Evolutionary conservation across 768 basidiomycete genomes (phyloP).

Genomic region (Cystofilobasidium macerans): DNA sequence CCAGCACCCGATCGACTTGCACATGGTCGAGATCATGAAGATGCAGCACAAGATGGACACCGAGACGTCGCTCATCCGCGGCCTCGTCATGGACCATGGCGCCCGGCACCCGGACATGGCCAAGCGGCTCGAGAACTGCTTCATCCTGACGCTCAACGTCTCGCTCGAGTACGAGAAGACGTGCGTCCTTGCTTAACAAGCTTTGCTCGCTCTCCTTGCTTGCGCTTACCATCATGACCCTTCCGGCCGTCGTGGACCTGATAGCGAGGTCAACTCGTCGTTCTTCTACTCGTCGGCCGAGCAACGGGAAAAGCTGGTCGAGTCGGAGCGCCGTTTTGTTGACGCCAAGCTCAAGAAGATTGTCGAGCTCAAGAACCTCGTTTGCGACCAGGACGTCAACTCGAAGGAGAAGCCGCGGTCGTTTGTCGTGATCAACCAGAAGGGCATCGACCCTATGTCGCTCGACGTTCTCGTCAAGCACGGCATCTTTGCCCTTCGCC

Average conservation of each 20-base stretch:
- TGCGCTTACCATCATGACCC: conserved; percentile 25
- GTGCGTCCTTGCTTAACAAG: conserved; percentile 46
- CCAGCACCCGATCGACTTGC: conserved; percentile 86
- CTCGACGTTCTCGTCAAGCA: conserved; percentile 93
- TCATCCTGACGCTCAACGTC: conserved; percentile 88
- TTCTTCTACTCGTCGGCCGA: conserved; percentile 99
- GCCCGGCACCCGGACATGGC: conserved; percentile 97
- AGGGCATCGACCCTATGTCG: conserved; percentile 95
- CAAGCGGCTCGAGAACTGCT: conserved; percentile 92
- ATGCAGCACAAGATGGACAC: conserved; percentile 99
- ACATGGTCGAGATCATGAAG: conserved; percentile 99
- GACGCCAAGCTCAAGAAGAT: conserved; percentile 93
- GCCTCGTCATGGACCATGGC: conserved; percentile 92
- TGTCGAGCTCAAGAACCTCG: conserved; percentile 86
- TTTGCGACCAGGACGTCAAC: conserved; percentile 86
- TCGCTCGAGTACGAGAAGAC: conserved; percentile 99
- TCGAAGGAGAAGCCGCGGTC: conserved; percentile 54
- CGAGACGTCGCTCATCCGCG: conserved; percentile 89
- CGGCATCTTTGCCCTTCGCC: conserved; percentile 82
- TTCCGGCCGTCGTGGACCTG: no score
- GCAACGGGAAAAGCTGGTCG: conserved; percentile 96
- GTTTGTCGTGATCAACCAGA: conserved; percentile 96
- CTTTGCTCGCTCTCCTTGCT: no score
- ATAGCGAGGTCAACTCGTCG: conserved; percentile 93
- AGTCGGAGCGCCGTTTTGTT: conserved; percentile 86